A percentile compares a stretch with the other conserved stretches of the same genome.
These are phyloP conservation scores for Sorghum bicolor DNA, from an alignment of 176 grass and related monocot species.

Conservation along the genomic window DNA sequence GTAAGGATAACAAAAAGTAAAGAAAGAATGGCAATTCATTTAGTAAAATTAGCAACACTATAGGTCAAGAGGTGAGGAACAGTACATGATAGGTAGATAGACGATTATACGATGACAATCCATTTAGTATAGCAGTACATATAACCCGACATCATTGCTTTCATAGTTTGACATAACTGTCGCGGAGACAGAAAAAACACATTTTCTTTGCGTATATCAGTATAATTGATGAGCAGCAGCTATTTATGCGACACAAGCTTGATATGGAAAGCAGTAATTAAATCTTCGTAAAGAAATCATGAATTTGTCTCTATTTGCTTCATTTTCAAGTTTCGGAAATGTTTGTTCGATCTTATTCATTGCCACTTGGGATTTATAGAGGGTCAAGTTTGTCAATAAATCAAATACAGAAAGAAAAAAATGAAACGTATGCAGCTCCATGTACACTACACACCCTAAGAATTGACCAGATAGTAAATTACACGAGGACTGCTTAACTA, in stretches of 20 bases:
- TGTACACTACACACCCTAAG: constrained; percentile 2
- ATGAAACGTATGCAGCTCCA: background rate
- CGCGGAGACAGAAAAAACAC: background rate
- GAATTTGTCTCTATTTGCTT: background rate
- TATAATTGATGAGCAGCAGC: background rate
- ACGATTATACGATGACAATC: background rate
- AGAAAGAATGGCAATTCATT: constrained; percentile 3
- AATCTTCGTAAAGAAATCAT: background rate
- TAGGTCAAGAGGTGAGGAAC: background rate
- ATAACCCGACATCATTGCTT: background rate
- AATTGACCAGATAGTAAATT: background rate
- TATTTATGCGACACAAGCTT: background rate
- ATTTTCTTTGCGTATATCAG: background rate
- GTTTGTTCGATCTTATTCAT: background rate
- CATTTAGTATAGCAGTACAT: background rate
- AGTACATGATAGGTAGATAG: background rate
- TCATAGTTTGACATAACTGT: background rate
- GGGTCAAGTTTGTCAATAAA: constrained; percentile 1
- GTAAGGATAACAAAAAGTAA: background rate
- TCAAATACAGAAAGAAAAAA: background rate
- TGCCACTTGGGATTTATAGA: background rate
- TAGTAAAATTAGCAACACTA: background rate
- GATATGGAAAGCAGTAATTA: background rate
- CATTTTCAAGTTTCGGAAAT: background rate
- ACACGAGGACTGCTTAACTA: background rate